phyloP scores from a whole-genome alignment of 2,329 filamentous ascomycete genomes.

The Colletotrichum viniferum region DNA sequence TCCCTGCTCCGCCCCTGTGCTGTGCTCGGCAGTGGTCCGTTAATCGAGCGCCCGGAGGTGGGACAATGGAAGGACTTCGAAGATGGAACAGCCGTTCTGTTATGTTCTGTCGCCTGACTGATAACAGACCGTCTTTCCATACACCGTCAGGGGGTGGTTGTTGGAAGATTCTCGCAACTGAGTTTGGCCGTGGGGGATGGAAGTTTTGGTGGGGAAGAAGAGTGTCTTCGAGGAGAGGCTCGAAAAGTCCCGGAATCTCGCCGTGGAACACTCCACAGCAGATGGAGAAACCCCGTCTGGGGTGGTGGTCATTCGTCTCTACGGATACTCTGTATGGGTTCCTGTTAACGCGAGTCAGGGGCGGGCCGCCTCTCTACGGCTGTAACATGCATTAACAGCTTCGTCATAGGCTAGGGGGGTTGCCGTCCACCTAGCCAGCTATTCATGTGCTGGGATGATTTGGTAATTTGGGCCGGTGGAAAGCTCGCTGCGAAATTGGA shows the following conservation, averaged over 20 bases:
- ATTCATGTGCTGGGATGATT: background rate
- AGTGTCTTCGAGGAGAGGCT: background rate
- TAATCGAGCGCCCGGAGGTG: background rate
- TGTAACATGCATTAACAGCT: slow-evolving; percentile 4
- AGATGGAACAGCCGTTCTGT: background rate
- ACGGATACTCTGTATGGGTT: too few relatives aligned
- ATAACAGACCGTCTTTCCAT: background rate
- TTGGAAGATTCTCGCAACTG: slow-evolving; percentile 17
- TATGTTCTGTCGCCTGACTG: background rate
- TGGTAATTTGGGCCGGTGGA: background rate
- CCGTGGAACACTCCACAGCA: background rate
- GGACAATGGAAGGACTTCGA: background rate
- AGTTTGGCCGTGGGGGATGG: background rate
- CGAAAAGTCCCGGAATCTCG: background rate
- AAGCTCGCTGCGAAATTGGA: background rate
- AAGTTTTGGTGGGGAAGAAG: background rate
- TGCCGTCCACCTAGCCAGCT: background rate
- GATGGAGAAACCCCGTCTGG: background rate
- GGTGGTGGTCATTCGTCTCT: background rate
- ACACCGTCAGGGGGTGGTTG: background rate
- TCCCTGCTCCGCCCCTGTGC: background rate
- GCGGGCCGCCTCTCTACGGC: background rate
- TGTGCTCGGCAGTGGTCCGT: background rate
- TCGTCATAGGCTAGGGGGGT: slow-evolving; percentile 1
- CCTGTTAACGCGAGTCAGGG: slow-evolving; percentile 4